phyloP scores from a whole-genome alignment of 1,284 basidiomycete genomes.

The Ganoderma meredithae region DNA sequence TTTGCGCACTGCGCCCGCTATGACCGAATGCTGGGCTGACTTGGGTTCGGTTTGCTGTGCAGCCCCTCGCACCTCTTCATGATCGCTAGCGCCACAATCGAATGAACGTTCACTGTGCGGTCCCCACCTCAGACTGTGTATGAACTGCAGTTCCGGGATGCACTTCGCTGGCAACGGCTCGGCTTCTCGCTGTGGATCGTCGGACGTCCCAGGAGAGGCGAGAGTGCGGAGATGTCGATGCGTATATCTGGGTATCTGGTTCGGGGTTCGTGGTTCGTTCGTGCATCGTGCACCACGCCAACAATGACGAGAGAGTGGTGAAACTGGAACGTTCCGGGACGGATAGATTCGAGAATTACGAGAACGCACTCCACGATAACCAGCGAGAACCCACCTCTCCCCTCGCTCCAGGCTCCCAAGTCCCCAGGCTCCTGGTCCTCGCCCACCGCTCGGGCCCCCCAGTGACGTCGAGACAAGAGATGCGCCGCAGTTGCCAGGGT shows the following conservation, averaged over 20 bases:
- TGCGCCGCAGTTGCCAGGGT: constrained; percentile 5
- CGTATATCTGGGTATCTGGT: background rate
- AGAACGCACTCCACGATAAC: constrained; percentile 5
- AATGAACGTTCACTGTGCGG: background rate
- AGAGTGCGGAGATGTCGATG: background rate
- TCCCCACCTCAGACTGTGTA: background rate
- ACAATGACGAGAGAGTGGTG: background rate
- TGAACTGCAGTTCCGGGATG: background rate
- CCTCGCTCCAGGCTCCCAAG: too few species aligned
- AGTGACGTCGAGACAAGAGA: background rate
- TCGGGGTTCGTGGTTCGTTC: too few species aligned
- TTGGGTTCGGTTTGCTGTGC: background rate
- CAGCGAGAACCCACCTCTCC: background rate
- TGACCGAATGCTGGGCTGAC: background rate
- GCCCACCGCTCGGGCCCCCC: constrained; percentile 1
- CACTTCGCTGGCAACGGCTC: background rate
- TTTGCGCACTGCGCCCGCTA: background rate
- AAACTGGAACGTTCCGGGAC: constrained; percentile 1
- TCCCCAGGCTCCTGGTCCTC: background rate
- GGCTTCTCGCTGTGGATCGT: constrained; percentile 8
- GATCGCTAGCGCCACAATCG: background rate
- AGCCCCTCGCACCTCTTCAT: background rate
- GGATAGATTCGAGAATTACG: background rate
- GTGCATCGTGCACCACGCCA: background rate
- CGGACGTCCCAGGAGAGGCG: background rate